Evolutionary conservation across 495 filamentous ascomycete genomes (phyloP), one percentile per base, ranked within the genome.

Genomic region (Hypoxylon crocopeplum): DNA sequence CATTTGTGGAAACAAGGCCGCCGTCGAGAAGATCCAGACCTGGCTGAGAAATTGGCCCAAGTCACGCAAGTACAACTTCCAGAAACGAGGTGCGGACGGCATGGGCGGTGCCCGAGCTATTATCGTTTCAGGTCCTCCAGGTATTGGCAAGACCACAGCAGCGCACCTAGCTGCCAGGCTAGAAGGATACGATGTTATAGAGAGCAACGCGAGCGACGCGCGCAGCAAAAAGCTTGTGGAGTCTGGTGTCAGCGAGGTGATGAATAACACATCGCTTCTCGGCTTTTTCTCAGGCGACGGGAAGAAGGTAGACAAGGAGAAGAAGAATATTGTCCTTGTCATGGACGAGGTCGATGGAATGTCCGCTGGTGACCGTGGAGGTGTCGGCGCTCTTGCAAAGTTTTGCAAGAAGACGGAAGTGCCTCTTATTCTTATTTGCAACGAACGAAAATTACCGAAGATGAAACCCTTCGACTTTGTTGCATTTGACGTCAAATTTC

Each of bases 291-390:
- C 92, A n/a, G 88, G 84, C 12, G 86, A 90, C 37, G 88, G 87
- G 32, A 88, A 92, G 75, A 84, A 89, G 52, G 86, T 96, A 3
- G 86, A 97, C 47, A 75, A 76, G 22, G 80, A 78, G 16, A 98
- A 93, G 74, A 93, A 93, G 76, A 96, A 96, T 55, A 83, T 97
- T 20, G 90, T 97, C 7, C 77, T 99, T 10, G 88, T 99, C 76
- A 97, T 99, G 95, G 94, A 99, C 64, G 94, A 99, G 72, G 94
- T 99, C 5, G 94, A 99, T 67, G 94, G 94, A 27, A 99, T 99
- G 94, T 97, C 93, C 39, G 92, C 92, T 34, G 94, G 94, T 64
- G 94, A 99, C 71, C 86, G 94, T 36, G 94, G 94, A 60, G 94
- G 94, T 69, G 95, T 99, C 33, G 94, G 93, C 16, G 93, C 95